A percentile compares a stretch with the other conserved stretches of the same genome.
phyloP scores from a whole-genome alignment of 371 early-diverging fungal genomes.

The Fennellomyces sp. region DNA sequence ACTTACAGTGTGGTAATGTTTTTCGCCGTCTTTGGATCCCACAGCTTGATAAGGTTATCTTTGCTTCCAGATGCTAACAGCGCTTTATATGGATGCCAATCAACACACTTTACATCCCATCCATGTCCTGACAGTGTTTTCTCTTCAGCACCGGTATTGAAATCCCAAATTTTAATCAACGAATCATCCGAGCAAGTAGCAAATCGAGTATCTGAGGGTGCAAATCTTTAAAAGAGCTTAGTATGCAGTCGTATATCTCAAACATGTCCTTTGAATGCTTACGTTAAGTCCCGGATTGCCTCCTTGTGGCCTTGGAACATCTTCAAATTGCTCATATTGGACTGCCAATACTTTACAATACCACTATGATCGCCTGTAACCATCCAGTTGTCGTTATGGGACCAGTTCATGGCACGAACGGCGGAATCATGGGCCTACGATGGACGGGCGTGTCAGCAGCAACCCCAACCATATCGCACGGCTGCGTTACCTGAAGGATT shows the following conservation, averaged over 20 bases:
- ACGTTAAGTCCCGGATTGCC: conserved; percentile 91
- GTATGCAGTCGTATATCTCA: not conserved
- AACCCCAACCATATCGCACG: conserved; percentile 4
- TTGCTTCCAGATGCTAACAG: conserved; percentile 98
- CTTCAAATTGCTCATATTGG: conserved; percentile 98
- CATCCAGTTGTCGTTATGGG: conserved; percentile 96
- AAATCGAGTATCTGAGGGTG: conserved; percentile 88
- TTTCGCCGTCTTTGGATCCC: conserved; percentile 98
- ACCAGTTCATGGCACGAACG: conserved; percentile 98
- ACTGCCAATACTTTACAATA: conserved; percentile 99
- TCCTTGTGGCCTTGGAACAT: conserved; percentile 93
- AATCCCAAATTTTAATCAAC: conserved; percentile 97
- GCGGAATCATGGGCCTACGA: conserved; percentile 92
- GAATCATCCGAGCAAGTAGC: conserved; percentile 98
- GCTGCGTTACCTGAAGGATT: conserved; percentile 83
- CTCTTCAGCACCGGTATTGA: conserved; percentile 90
- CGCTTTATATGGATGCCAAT: conserved; percentile 98
- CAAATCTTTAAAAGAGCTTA: conserved; percentile 30
- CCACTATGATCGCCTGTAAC: conserved; percentile 97
- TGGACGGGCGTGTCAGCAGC: not conserved
- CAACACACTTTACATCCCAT: conserved; percentile 99
- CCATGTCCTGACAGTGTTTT: conserved; percentile 92
- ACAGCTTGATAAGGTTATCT: conserved; percentile 97
- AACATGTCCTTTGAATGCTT: conserved; percentile 8
- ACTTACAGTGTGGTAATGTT: conserved; percentile 89